Evolutionary conservation across 225 moss, liverwort and hornwort genomes (phyloP).

Genomic region (Pleurozium schreberi): DNA sequence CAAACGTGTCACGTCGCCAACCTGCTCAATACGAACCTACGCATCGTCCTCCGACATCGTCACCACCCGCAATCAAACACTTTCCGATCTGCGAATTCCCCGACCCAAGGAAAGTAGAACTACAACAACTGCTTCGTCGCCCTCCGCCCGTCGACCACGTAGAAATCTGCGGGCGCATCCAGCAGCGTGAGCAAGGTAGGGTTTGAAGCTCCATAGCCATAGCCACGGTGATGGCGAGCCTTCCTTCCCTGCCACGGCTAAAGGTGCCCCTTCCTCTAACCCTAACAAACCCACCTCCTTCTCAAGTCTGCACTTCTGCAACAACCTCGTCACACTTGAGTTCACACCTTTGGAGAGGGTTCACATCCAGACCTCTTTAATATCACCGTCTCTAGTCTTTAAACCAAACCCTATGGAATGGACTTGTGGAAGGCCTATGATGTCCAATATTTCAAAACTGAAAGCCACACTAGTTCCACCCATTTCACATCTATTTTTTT

Average conservation of each 20-base stretch:
- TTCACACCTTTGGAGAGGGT: not conserved
- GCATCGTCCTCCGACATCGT: not conserved
- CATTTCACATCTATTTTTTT: not conserved
- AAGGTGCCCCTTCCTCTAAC: constrained; percentile 23
- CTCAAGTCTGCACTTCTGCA: not conserved
- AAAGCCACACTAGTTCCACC: not conserved
- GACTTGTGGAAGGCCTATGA: not conserved
- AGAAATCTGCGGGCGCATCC: not conserved
- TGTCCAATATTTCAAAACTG: not conserved
- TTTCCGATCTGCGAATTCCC: not conserved
- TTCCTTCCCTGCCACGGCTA: constrained; percentile 31
- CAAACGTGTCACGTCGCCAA: not conserved
- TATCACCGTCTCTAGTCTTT: not conserved
- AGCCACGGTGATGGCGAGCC: constrained; percentile 30
- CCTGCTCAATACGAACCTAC: not conserved
- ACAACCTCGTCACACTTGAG: not conserved
- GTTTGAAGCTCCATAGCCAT: constrained; percentile 42
- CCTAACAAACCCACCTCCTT: constrained; percentile 29
- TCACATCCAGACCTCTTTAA: not conserved
- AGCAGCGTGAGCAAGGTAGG: constrained; percentile 6
- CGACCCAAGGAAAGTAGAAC: not conserved
- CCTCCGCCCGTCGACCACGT: not conserved
- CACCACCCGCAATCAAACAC: not conserved
- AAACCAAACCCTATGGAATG: not conserved
- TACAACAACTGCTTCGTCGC: not conserved